phyloP scores from a whole-genome alignment of 495 filamentous ascomycete genomes.

The Aspergillus cristatus region DNA sequence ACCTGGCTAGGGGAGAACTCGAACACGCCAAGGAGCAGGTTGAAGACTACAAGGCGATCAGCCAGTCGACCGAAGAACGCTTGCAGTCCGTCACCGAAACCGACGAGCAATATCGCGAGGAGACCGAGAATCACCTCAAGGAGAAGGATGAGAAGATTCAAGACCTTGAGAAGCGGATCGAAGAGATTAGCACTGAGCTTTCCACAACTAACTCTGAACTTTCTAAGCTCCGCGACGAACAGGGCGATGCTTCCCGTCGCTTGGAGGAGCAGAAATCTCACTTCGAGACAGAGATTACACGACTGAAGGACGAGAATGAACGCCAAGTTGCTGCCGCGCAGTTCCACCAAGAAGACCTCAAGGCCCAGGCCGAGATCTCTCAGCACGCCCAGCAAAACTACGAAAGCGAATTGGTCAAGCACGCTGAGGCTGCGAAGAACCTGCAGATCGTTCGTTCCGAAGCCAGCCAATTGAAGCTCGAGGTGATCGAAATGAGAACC shows the following conservation, averaged over 20 bases:
- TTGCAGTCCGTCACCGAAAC: conserved; percentile 68
- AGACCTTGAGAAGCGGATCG: conserved; percentile 69
- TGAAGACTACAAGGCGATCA: conserved; percentile 84
- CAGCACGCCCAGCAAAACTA: conserved; percentile 90
- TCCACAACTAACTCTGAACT: conserved; percentile 70
- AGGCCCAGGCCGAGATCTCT: conserved; percentile 87
- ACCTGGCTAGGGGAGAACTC: conserved; percentile 64
- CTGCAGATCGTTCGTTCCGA: conserved; percentile 70
- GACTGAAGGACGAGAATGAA: conserved; percentile 79
- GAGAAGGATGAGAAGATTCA: conserved; percentile 68
- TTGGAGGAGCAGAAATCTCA: conserved; percentile 70
- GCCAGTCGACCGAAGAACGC: conserved; percentile 80
- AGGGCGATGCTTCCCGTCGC: conserved; percentile 61
- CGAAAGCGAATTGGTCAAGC: conserved; percentile 85
- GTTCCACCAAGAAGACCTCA: conserved; percentile 81
- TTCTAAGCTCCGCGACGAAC: conserved; percentile 62
- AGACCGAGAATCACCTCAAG: conserved; percentile 63
- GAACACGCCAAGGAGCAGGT: conserved; percentile 68
- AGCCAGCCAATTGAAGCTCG: conserved; percentile 68
- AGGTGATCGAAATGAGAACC: conserved; percentile 58
- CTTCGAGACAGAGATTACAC: conserved; percentile 65
- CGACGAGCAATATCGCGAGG: conserved; percentile 75
- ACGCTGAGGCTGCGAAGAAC: conserved; percentile 81
- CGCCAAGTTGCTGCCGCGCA: conserved; percentile 64
- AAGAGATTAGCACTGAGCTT: conserved; percentile 75